Percentiles rank a stretch among this genome's conserved stretches.
phyloP scores from a whole-genome alignment of 106 monocot species.

The Hemerocallis citrina region DNA sequence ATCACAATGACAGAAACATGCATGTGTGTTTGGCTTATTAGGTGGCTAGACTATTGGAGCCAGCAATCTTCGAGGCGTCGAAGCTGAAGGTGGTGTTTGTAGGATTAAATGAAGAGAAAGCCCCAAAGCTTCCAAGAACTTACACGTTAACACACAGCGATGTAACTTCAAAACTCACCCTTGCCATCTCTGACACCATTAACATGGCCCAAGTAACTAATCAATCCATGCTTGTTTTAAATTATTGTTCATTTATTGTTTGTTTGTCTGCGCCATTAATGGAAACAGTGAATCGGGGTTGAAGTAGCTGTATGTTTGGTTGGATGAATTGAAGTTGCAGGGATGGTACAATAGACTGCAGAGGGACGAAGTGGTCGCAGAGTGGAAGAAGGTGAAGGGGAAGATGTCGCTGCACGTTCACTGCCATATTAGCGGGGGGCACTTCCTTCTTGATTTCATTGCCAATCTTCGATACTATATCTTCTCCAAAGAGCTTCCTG shows the following conservation, averaged over 20 bases:
- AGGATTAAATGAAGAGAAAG: slow-evolving; percentile 49
- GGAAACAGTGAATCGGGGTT: too few species aligned
- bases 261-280: too few species aligned
- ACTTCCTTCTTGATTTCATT: slow-evolving; percentile 76
- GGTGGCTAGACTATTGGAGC: slow-evolving; percentile 88
- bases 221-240: too few species aligned
- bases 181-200: slow-evolving; percentile 76
- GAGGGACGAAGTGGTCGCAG: slow-evolving; percentile 94
- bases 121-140: slow-evolving; percentile 57
- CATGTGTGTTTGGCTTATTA: too few species aligned
- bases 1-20: too few species aligned
- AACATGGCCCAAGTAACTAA: slow-evolving; percentile 87
- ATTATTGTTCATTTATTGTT: too few species aligned
- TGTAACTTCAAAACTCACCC: slow-evolving; percentile 74
- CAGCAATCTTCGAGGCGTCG: slow-evolving; percentile 88
- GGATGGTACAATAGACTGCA: slow-evolving; percentile 89
- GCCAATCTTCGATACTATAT: slow-evolving; percentile 78
- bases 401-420: slow-evolving; percentile 95
- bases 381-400: slow-evolving; percentile 86
- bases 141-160: slow-evolving; percentile 99
- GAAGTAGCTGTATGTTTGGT: too few species aligned
- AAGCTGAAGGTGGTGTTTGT: slow-evolving; percentile 87
- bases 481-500: slow-evolving; percentile 81
- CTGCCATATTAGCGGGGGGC: slow-evolving; percentile 96
- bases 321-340: slow-evolving; percentile 33